phyloP scores from a whole-genome alignment of 352 stramenopile genomes.

The Chrysophaeum taylorii region DNA sequence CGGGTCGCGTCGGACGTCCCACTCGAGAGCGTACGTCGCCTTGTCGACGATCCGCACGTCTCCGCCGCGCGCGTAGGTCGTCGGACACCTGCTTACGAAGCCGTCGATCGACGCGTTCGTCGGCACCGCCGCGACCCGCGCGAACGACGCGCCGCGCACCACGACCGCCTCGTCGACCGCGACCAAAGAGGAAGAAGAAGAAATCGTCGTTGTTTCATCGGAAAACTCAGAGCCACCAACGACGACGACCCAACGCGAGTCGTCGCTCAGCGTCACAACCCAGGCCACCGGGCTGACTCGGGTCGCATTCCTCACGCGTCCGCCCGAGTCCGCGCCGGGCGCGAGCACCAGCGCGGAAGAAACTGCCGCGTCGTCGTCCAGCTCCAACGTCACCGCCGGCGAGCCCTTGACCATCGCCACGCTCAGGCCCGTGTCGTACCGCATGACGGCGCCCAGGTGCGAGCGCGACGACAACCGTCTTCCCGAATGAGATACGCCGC shows the following conservation, averaged over 20 bases:
- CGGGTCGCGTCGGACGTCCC: conserved; percentile 18
- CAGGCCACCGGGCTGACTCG: no score
- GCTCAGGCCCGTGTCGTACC: background rate
- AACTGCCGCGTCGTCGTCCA: background rate
- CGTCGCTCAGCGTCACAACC: background rate
- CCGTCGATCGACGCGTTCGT: no score
- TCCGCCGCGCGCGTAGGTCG: background rate
- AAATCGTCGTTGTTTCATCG: no score
- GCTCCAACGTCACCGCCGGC: background rate
- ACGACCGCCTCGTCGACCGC: no score
- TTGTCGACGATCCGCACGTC: background rate
- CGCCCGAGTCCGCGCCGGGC: background rate
- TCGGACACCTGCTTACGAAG: no score
- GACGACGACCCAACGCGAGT: background rate
- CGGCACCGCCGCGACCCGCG: no score
- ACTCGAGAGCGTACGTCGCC: background rate
- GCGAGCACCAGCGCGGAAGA: background rate
- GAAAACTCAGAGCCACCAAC: no score
- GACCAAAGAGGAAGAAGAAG: no score
- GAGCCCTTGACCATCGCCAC: background rate
- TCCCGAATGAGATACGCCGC: no score
- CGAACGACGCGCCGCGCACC: no score
- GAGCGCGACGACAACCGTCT: conserved; percentile 17
- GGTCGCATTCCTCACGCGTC: background rate
- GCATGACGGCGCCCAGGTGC: background rate